Base-by-base conservation (phyloP, 257 asterid species). In the Haberlea rhodopensis region DNA sequence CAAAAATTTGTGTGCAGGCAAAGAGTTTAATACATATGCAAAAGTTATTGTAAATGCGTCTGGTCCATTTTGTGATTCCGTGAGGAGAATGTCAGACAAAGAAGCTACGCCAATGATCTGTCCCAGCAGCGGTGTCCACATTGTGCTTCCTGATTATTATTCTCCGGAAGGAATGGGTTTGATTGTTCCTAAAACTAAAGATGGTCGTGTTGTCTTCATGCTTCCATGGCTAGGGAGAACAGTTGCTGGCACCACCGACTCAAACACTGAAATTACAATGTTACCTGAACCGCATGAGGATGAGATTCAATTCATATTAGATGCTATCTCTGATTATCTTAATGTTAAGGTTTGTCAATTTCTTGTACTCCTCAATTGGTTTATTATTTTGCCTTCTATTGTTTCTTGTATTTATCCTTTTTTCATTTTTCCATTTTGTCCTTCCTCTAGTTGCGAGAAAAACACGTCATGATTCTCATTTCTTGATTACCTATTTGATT, bases 191-290 rank as follows among this genome's bases (percentile, higher is more conserved):
- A 94, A 94, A 81, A 94, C 99, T 51, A 94, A 87, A 84, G 99
- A 94, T 79, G 99, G 97, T 3, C 97, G 99, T 73, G 96, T 94
- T 63, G 75, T 90, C 43, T 94, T 94, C 82, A 90, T 94, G 99
- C 99, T 94, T 58, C 99, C 99, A 7, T 94, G 99, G 99, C 52
- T 94, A 63, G 99, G 99, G 62, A 82, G 97, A 81, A 94, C 99
- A 54, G 85, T 94, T 69, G 99, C 96, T 67, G 97, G 99, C 51
- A 94, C 97, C 66, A 94, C 99, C 6, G 97, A 94, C 81, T 94
- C 99, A 46, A 88, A 76, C 77, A 86, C 99, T 55, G 22, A 75
- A 28, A 94, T 94, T 52, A 94, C 96, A 56, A 87, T 90, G 97
- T 81, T 90, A 55, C 99, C 99, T 15, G 97, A 94, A 70, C 97